Evolutionary conservation across 2,329 filamentous ascomycete genomes (phyloP), one percentile per base, ranked within the genome.

Genomic region (Diaporthe capsici): DNA sequence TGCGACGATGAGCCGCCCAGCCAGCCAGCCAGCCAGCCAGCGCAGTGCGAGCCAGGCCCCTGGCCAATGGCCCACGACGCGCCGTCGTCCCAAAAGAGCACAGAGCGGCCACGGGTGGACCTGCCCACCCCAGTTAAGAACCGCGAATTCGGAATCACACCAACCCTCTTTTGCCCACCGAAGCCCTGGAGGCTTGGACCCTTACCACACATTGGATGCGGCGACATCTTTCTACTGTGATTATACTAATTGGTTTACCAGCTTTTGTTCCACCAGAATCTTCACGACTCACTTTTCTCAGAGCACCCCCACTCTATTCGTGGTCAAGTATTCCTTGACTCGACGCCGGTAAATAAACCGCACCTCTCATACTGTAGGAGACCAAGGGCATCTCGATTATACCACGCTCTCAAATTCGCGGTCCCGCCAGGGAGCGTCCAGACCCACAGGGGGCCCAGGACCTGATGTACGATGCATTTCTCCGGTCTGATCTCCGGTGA

Each of bases 71-170:
- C 47, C 34, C 65, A 39, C 31, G 47, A 37, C 47, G 22, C 49
- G 47, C 65, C 65, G 65, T 28, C 47, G 34, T 68, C 65, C 65
- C 28, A 68, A 68, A 53, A 39, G 65, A 68, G 65, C 65, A 44
- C 47, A 68, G 47, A 53, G 47, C 15, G 47, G 31, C 22, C 65
- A 22, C 31, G 65, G 61, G 47, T 68, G 47, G 65, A 55, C 65
- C 49, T 55, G 34, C 65, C 65, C 65, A 70, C 49, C 65, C 49
- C n/a, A 55, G 65, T 53, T 25, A 28, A 42, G 47, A 22, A 70
- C 49, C n/a, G 22, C 34, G 31, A 68, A 53, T 68, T 42, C 47
- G 65, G 65, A 68, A 68, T 17, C 65, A 39, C 65, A 6, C n/a
- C 34, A 55, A 70, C 49, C 65, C n/a, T 55, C 49, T 42, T 55